phyloP scores from a whole-genome alignment of 106 monocot genomes.

The Narthecium ossifragum region DNA sequence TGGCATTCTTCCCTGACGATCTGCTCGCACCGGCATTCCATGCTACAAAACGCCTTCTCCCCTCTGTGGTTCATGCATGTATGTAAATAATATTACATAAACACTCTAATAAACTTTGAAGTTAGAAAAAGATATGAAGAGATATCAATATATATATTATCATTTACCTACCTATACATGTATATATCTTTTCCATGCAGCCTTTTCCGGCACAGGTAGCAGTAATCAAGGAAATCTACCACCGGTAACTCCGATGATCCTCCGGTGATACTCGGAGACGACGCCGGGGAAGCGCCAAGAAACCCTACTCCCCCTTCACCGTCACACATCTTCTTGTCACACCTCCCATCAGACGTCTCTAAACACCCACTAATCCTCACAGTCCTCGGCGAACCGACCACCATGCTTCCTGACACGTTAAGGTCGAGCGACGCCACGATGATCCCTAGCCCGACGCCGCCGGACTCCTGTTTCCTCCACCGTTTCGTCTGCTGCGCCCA shows the following conservation, averaged over 20 bases:
- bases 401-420: constrained; percentile 12
- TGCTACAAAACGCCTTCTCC: constrained; percentile 65
- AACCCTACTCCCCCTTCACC: background rate
- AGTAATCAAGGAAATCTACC: constrained; percentile 44
- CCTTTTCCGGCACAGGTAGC: constrained; percentile 49
- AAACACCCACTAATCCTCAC: background rate
- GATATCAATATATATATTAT: background rate
- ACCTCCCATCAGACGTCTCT: constrained; percentile 7
- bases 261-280: too few relatives aligned
- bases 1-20: constrained; percentile 47
- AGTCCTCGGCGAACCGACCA: background rate
- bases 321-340: constrained; percentile 7
- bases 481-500: constrained; percentile 38
- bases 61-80: constrained; percentile 30
- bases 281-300: too few relatives aligned
- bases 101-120: background rate
- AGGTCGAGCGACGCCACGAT: constrained; percentile 40
- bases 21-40: constrained; percentile 51
- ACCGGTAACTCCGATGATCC: background rate
- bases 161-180: constrained; percentile 45
- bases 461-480: constrained; percentile 72
- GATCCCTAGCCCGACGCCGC: constrained; percentile 67
- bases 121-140: background rate
- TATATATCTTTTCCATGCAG: constrained; percentile 68
- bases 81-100: background rate